Conservation (phyloP, 2,329 filamentous ascomycete genomes). For the Aspergillus cejpii region DNA sequence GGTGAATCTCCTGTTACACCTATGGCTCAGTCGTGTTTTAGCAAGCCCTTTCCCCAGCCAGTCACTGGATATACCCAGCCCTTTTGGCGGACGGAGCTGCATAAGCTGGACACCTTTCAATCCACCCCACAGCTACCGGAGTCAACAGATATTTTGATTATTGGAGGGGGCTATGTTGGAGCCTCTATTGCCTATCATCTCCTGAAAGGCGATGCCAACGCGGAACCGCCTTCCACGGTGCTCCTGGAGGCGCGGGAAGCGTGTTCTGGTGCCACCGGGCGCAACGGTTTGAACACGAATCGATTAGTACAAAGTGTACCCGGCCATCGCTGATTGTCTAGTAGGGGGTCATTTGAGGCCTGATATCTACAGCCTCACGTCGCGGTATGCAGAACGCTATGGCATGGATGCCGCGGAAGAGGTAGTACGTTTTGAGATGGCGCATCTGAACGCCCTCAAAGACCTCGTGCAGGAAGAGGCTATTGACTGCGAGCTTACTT, state of each 20-base stretch:
- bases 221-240: constrained; percentile 24
- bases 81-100: constrained; percentile 18
- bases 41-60: not conserved
- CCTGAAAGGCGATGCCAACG: constrained; percentile 18
- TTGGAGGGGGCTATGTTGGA: constrained; percentile 46
- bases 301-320: not conserved
- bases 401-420: constrained; percentile 36
- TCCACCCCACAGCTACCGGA: constrained; percentile 31
- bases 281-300: constrained; percentile 31
- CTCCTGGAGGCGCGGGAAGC: constrained; percentile 39
- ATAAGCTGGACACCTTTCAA: constrained; percentile 16
- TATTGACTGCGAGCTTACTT: constrained; percentile 43
- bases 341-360: constrained; percentile 40
- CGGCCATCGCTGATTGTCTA: not conserved
- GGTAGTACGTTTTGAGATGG: constrained; percentile 39
- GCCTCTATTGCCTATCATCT: constrained; percentile 42
- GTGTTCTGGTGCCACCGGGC: constrained; percentile 42
- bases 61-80: constrained; percentile 3
- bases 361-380: constrained; percentile 39
- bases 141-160: constrained; percentile 42
- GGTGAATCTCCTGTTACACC: not conserved
- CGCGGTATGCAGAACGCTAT: constrained; percentile 32
- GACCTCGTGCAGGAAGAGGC: constrained; percentile 37
- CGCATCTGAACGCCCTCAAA: constrained; percentile 40
- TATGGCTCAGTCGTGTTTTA: not conserved